Base-by-base conservation (phyloP, 441 rosid species). In the Metrosideros polymorpha region DNA sequence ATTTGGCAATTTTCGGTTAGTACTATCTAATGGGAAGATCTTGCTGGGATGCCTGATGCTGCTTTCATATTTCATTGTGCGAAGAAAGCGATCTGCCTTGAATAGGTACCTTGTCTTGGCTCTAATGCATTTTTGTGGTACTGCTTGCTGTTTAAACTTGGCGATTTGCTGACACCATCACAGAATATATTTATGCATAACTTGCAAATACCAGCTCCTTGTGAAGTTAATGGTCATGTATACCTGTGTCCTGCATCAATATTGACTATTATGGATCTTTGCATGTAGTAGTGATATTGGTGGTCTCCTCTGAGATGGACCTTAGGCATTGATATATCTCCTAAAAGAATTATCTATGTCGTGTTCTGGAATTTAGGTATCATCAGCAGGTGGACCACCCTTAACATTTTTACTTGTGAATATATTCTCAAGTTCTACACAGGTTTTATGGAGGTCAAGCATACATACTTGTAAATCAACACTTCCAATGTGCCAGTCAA, bases 21-120 rank as follows among this genome's bases (percentile, higher is more conserved):
- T 88, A 87, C 85, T 94, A 85, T 90, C 96, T n/a, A 94, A 88
- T 85, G 91, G 95, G 88, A 96, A 91, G 89, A 57, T 96, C 87
- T 89, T 94, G 53, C 91, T 97, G 71, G 97, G 94, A 85, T 91
- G 90, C 85, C 88, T 94, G 87, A 83, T 92, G 85, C 71, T 94
- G 90, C 88, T 97, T 50, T n/a, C 91, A 12, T 93, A 76, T 87
- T 92, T 90, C 84, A 87, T 94, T 83, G 45, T 93, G 39, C 90
- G 89, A 86, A 91, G 94, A 91, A 96, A 94, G 87, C 88, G 86
- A 87, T 93, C 94, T 89, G 85, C 91, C 82, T 53, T 96, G 30
- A 89, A 84, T 88, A 88, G 95, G 98, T 97, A 90, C 86, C 90
- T 79, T 85, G 51, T 30, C 87, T 79, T 86, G 84, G 82, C 47